Evolutionary conservation across 106 monocot genomes (phyloP).

Genomic region (Allium sativum): DNA sequence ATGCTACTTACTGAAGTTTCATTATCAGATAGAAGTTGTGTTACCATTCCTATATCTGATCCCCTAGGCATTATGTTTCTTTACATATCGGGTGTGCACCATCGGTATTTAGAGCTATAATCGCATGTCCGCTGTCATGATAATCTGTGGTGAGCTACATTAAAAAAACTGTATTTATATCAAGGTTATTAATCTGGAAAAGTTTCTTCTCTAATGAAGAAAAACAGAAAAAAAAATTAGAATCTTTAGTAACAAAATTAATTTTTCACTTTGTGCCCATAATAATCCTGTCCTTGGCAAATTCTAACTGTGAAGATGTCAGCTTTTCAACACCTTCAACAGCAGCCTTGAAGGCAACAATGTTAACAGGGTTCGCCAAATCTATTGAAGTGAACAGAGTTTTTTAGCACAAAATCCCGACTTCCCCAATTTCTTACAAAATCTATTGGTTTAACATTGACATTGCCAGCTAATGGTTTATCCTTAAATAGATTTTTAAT

Average conservation of each 20-base stretch:
- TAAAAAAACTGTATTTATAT: neutral
- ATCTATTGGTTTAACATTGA: slow-evolving; percentile 55
- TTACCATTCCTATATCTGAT: slow-evolving; percentile 89
- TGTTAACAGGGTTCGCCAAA: slow-evolving; percentile 93
- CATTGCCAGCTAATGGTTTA: slow-evolving; percentile 76
- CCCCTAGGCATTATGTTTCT: slow-evolving; percentile 95
- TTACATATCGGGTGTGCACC: slow-evolving; percentile 95
- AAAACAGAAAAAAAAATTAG: slow-evolving; percentile 35
- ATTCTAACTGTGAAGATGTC: slow-evolving; percentile 62
- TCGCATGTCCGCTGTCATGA: slow-evolving; percentile 96
- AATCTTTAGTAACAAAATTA: slow-evolving; percentile 80
- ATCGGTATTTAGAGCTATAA: slow-evolving; percentile 86
- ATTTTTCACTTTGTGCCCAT: slow-evolving; percentile 96
- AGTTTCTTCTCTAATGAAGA: neutral
- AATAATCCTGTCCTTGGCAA: slow-evolving; percentile 92
- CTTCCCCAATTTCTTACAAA: too few relatives aligned
- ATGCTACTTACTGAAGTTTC: slow-evolving; percentile 92
- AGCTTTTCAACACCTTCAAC: slow-evolving; percentile 81
- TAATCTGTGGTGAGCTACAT: slow-evolving; percentile 91
- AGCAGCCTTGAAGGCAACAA: slow-evolving; percentile 95
- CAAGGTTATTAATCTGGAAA: neutral
- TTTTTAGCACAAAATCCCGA: neutral
- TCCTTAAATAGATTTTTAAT: slow-evolving; percentile 87
- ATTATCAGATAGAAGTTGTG: slow-evolving; percentile 85
- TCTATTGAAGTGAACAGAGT: slow-evolving; percentile 25